phyloP scores from a whole-genome alignment of 2,329 filamentous ascomycete species.

The Clonostachys rhizophaga region DNA sequence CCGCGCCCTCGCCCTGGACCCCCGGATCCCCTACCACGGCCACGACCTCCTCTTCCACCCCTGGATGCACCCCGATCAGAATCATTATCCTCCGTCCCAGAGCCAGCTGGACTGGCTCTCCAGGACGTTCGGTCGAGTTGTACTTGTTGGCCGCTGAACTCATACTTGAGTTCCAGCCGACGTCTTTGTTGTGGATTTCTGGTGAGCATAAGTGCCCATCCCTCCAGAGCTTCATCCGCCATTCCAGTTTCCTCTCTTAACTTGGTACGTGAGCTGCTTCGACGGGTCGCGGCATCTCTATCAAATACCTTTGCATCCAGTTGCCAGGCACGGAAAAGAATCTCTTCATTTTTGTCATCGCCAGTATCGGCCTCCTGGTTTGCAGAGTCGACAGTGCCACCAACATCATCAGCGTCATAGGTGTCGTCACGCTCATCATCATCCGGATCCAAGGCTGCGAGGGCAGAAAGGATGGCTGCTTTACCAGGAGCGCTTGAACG shows the following conservation, averaged over 20 bases:
- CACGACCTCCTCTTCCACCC: constrained; percentile 39
- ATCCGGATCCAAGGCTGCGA: constrained; percentile 86
- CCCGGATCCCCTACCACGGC: constrained; percentile 37
- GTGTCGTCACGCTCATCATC: constrained; percentile 97
- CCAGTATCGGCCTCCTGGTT: constrained; percentile 45
- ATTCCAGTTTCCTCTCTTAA: constrained; percentile 76
- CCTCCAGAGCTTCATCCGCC: constrained; percentile 92
- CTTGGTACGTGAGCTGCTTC: constrained; percentile 54
- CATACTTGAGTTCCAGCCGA: constrained; percentile 66
- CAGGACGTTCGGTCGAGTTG: constrained; percentile 65
- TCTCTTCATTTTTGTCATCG: constrained; percentile 59
- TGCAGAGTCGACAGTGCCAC: constrained; percentile 76
- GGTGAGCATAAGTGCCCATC: constrained; percentile 83
- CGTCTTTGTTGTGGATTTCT: constrained; percentile 66
- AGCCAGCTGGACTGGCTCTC: constrained; percentile 44
- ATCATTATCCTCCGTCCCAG: constrained; percentile 53
- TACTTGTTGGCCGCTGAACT: constrained; percentile 62
- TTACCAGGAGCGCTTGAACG: constrained; percentile 65
- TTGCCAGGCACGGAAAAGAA: constrained; percentile 69
- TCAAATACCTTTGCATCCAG: constrained; percentile 61
- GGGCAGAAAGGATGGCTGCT: constrained; percentile 80
- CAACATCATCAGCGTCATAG: constrained; percentile 89
- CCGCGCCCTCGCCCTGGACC: constrained; percentile 46
- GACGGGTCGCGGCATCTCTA: constrained; percentile 65
- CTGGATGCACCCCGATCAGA: constrained; percentile 32